Evolutionary conservation across 2,329 filamentous ascomycete genomes (phyloP).

Genomic region (Ophiocordyceps sinensis): DNA sequence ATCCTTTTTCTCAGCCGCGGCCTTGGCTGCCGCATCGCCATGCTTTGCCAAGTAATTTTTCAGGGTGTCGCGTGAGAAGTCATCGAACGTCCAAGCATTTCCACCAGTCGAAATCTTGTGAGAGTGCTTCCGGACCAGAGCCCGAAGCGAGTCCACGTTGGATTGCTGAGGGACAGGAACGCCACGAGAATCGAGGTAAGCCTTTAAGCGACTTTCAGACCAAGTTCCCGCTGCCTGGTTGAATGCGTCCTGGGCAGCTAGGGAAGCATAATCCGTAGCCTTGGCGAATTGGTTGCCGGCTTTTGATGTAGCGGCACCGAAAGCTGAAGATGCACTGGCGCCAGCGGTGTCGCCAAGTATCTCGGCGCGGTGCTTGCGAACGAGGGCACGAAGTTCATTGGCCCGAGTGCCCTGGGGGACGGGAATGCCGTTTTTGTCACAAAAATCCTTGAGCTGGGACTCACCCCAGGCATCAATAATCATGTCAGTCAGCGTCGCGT

Average conservation of each 20-base stretch:
- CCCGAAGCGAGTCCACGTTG: conserved; percentile 59
- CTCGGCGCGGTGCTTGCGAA: conserved; percentile 71
- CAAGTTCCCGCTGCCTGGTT: conserved; percentile 45
- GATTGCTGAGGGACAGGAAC: conserved; percentile 59
- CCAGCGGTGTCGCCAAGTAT: conserved; percentile 51
- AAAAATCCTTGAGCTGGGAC: conserved; percentile 77
- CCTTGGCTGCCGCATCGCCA: conserved; percentile 40
- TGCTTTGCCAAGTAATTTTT: conserved; percentile 39
- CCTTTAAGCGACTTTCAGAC: conserved; percentile 67
- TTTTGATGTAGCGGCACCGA: conserved; percentile 58
- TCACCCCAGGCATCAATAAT: conserved; percentile 87
- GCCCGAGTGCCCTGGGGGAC: conserved; percentile 84
- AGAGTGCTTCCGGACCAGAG: conserved; percentile 57
- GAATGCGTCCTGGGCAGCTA: conserved; percentile 53
- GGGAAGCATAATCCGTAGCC: conserved; percentile 54
- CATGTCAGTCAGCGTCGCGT: conserved; percentile 64
- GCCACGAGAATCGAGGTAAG: conserved; percentile 62
- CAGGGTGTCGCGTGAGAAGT: conserved; percentile 57
- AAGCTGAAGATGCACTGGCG: conserved; percentile 42
- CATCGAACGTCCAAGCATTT: conserved; percentile 68
- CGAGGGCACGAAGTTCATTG: conserved; percentile 79
- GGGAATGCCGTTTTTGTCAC: conserved; percentile 72
- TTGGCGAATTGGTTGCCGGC: conserved; percentile 64
- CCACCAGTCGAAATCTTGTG: conserved; percentile 56
- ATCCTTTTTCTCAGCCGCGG: conserved; percentile 46